Evolutionary conservation across 2,329 filamentous ascomycete genomes (phyloP).

Genomic region (Didymella keratinophila): DNA sequence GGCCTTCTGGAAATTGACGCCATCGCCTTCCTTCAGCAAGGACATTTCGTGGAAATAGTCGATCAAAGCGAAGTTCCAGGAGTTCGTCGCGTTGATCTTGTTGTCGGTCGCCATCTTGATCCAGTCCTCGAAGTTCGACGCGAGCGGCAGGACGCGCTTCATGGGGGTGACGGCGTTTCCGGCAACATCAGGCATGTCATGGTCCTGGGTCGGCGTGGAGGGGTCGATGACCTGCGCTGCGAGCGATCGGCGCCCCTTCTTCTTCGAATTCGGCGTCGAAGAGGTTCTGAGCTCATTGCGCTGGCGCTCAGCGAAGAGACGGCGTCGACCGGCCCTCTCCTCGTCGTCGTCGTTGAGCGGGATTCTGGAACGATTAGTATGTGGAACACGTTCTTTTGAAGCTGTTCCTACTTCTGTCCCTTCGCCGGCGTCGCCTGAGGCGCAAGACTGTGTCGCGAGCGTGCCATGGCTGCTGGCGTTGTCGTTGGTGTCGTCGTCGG

Average conservation of each 20-base stretch:
- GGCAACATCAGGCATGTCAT: slow-evolving; percentile 66
- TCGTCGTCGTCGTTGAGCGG: slow-evolving; percentile 94
- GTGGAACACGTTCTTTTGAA: not conserved
- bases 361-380: slow-evolving; percentile 65
- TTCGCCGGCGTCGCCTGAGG: slow-evolving; percentile 13
- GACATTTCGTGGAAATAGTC: slow-evolving; percentile 99
- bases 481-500: slow-evolving; percentile 24
- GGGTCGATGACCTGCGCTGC: slow-evolving; percentile 59
- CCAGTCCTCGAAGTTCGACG: slow-evolving; percentile 99
- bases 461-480: slow-evolving; percentile 58
- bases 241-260: slow-evolving; percentile 61
- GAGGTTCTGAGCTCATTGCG: slow-evolving; percentile 91
- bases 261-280: slow-evolving; percentile 66
- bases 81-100: slow-evolving; percentile 93
- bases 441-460: slow-evolving; percentile 55
- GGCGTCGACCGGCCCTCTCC: slow-evolving; percentile 89
- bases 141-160: slow-evolving; percentile 86
- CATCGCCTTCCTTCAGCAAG: slow-evolving; percentile 91
- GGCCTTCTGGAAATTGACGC: slow-evolving; percentile 98
- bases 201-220: slow-evolving; percentile 55
- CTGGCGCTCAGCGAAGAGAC: slow-evolving; percentile 67
- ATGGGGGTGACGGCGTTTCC: slow-evolving; percentile 87
- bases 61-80: slow-evolving; percentile 99
- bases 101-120: slow-evolving; percentile 99
- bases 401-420: slow-evolving; percentile 6